Percentiles rank a stretch among this genome's conserved stretches.
These are phyloP conservation scores for Aspergillus niger DNA, from an alignment of 2,329 filamentous ascomycete genomes.

Conservation along the genomic window DNA sequence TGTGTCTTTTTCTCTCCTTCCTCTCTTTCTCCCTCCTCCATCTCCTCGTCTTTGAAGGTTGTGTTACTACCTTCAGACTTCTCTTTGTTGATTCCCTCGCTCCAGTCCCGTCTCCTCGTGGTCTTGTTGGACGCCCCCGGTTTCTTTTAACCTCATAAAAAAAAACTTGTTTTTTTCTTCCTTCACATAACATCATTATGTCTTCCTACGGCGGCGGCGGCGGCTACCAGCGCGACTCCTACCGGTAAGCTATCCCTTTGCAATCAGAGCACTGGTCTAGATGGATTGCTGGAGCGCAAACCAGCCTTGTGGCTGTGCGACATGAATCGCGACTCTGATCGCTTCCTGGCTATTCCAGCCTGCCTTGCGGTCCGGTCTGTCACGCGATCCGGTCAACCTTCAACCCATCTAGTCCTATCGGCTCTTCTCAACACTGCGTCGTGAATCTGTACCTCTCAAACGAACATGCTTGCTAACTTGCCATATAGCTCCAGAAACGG, in stretches of 20 bases:
- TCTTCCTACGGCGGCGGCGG: slow-evolving; percentile 67
- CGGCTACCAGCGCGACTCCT: slow-evolving; percentile 57
- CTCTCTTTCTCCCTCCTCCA: slow-evolving; percentile 24
- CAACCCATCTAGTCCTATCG: not conserved
- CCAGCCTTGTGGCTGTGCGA: not conserved
- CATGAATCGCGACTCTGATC: not conserved
- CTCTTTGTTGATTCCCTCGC: slow-evolving; percentile 22
- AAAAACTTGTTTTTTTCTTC: slow-evolving; percentile 10
- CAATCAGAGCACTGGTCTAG: not conserved
- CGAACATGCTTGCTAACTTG: slow-evolving; percentile 17
- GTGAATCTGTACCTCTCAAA: not conserved
- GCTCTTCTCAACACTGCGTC: not conserved
- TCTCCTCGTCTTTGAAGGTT: slow-evolving; percentile 17
- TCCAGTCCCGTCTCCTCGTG: slow-evolving; percentile 3
- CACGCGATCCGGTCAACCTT: not conserved
- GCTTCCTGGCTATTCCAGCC: not conserved
- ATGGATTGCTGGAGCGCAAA: not conserved
- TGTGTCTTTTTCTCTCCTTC: slow-evolving; percentile 23
- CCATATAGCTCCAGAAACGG: slow-evolving; percentile 38
- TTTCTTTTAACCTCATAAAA: slow-evolving; percentile 4
- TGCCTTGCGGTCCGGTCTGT: not conserved
- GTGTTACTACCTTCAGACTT: slow-evolving; percentile 24
- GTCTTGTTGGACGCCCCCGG: slow-evolving; percentile 4
- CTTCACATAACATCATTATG: slow-evolving; percentile 53
- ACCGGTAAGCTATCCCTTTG: slow-evolving; percentile 39